Conservation (phyloP, 805 yeast species). For the Saccharomyces jurei region DNA sequence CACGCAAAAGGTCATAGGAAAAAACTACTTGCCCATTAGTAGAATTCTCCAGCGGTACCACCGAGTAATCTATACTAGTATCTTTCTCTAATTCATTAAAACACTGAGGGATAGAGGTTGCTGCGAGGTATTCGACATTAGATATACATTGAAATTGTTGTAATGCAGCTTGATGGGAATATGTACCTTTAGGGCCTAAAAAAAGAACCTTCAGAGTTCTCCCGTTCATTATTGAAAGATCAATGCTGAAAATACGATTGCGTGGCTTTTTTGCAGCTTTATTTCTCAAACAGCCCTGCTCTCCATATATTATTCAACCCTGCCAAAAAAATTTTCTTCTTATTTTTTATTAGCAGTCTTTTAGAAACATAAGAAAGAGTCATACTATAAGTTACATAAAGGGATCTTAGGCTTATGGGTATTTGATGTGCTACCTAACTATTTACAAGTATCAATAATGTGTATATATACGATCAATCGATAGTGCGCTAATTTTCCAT, state of each 20-base stretch:
- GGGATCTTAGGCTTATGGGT: not conserved
- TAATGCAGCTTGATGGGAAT: constrained; percentile 75
- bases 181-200: constrained; percentile 88
- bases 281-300: not conserved
- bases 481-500: constrained; percentile 37
- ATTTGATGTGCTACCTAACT: not conserved
- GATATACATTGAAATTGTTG: constrained; percentile 42
- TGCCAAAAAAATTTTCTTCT: not conserved
- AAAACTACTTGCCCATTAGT: constrained; percentile 89
- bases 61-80: constrained; percentile 51
- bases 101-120: constrained; percentile 48
- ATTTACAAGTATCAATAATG: not conserved
- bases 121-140: constrained; percentile 22
- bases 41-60: constrained; percentile 89
- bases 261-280: not conserved
- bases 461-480: not conserved
- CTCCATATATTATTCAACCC: not conserved
- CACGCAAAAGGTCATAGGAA: constrained; percentile 75
- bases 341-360: not conserved
- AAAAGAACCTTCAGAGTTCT: constrained; percentile 48
- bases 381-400: not conserved
- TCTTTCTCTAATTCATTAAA: constrained; percentile 43
- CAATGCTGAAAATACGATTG: not conserved
- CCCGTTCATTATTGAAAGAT: not conserved
- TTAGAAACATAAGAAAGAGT: not conserved